Evolutionary conservation across 345 rosid species (phyloP).

Genomic region (Citrus inodora): DNA sequence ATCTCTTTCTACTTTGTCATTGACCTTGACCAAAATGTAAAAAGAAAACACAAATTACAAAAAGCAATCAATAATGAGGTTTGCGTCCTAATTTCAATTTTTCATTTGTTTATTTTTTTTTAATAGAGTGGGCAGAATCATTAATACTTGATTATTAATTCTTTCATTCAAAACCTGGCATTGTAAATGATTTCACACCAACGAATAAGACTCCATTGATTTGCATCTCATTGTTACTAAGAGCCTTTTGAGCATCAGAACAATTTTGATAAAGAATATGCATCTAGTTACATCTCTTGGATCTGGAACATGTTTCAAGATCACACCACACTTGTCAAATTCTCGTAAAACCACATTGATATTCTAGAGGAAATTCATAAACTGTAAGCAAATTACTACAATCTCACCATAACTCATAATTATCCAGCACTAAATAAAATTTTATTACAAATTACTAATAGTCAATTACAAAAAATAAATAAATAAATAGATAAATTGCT

Average conservation of each 20-base stretch:
- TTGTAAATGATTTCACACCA: conserved; percentile 87
- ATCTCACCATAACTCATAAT: too few species aligned
- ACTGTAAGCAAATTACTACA: too few species aligned
- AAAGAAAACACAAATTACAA: too few species aligned
- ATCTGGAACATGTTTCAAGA: conserved; percentile 87
- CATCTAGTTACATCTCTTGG: conserved; percentile 95
- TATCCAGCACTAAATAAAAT: too few species aligned
- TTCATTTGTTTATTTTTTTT: neutral
- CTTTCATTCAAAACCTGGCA: conserved; percentile 67
- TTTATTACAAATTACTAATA: too few species aligned
- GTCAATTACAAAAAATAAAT: too few species aligned
- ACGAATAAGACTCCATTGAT: conserved; percentile 71
- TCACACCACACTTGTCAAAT: conserved; percentile 76
- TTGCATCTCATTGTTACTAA: conserved; percentile 79
- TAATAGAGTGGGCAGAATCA: conserved; percentile 62
- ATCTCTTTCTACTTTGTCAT: too few species aligned
- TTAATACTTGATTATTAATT: conserved; percentile 72
- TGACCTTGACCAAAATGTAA: too few species aligned
- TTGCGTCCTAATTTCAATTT: too few species aligned
- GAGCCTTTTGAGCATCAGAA: conserved; percentile 85
- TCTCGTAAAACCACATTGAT: conserved; percentile 59
- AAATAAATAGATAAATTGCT: too few species aligned
- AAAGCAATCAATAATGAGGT: too few species aligned
- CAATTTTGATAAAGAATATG: conserved; percentile 85
- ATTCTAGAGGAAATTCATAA: too few species aligned